phyloP scores from a whole-genome alignment of 1,284 basidiomycete species.

The Irpex lacteus region DNA sequence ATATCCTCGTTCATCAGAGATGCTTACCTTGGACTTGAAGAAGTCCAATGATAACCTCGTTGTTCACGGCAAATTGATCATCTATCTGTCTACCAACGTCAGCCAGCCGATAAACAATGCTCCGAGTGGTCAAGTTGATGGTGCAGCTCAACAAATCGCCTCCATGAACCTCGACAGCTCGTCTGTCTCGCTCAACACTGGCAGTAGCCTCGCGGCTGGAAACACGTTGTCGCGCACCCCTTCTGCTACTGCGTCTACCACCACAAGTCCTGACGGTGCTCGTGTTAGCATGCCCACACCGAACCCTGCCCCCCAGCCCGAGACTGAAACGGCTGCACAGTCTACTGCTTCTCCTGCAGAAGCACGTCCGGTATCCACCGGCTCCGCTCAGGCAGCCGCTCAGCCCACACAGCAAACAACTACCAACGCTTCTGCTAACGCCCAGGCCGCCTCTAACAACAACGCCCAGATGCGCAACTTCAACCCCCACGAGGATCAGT shows the following conservation, averaged over 20 bases:
- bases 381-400: conserved; percentile 20
- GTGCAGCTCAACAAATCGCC: conserved; percentile 30
- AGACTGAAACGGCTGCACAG: conserved; percentile 12
- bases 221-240: conserved; percentile 31
- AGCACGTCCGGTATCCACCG: conserved; percentile 29
- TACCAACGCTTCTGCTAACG: conserved; percentile 37
- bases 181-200: conserved; percentile 29
- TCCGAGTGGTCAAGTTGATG: conserved; percentile 36
- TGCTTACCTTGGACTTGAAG: conserved; percentile 79
- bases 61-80: conserved; percentile 83
- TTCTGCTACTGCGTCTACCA: conserved; percentile 30
- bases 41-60: conserved; percentile 86
- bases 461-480: conserved; percentile 49
- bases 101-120: conserved; percentile 51
- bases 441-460: conserved; percentile 33
- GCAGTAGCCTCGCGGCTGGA: conserved; percentile 30
- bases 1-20: conserved; percentile 44
- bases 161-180: conserved; percentile 29
- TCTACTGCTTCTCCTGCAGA: conserved; percentile 20
- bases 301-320: conserved; percentile 27
- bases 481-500: conserved; percentile 65
- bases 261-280: conserved; percentile 22
- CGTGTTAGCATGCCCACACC: conserved; percentile 36
- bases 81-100: conserved; percentile 74
- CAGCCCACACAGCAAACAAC: conserved; percentile 21